Evolutionary conservation across 139 green algal genomes (phyloP).

Genomic region (Diplosphaera chodatii): DNA sequence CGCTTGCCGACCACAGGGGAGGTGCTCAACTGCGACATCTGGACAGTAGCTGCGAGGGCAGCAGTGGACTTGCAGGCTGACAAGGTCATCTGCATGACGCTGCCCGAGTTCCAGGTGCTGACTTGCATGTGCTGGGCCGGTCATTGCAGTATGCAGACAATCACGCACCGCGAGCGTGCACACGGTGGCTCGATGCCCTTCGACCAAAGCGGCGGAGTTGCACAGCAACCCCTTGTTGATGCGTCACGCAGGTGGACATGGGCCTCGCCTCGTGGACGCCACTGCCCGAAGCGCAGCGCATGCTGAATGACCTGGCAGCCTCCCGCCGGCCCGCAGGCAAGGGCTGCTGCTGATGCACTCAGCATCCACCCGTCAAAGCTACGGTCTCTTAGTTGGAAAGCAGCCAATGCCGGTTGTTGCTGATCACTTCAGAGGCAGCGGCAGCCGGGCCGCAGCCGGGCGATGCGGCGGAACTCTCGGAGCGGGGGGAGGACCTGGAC

Average conservation of each 20-base stretch:
- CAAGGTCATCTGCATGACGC: conserved; percentile 76
- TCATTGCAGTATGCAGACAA: too few species aligned
- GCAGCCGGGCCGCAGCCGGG: not conserved
- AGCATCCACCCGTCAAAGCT: too few species aligned
- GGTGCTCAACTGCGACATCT: conserved; percentile 84
- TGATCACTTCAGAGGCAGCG: not conserved
- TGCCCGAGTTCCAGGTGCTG: conserved; percentile 32
- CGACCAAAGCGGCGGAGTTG: too few species aligned
- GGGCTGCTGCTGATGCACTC: too few species aligned
- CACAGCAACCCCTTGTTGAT: too few species aligned
- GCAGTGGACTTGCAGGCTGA: conserved; percentile 64
- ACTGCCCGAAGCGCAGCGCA: not conserved
- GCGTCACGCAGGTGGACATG: conserved; percentile 49
- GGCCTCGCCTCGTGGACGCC: not conserved
- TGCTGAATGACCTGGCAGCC: not conserved
- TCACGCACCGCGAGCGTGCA: too few species aligned
- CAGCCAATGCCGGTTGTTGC: conserved; percentile 5
- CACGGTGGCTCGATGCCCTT: too few species aligned
- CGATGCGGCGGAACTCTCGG: not conserved
- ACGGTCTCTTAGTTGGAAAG: too few species aligned
- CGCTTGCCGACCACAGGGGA: conserved; percentile 54
- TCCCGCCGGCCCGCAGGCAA: not conserved
- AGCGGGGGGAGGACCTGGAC: not conserved
- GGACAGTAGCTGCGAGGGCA: conserved; percentile 63
- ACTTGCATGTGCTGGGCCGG: too few species aligned